Base-by-base conservation (phyloP, 345 rosid species). In the Corchorus capsularis region DNA sequence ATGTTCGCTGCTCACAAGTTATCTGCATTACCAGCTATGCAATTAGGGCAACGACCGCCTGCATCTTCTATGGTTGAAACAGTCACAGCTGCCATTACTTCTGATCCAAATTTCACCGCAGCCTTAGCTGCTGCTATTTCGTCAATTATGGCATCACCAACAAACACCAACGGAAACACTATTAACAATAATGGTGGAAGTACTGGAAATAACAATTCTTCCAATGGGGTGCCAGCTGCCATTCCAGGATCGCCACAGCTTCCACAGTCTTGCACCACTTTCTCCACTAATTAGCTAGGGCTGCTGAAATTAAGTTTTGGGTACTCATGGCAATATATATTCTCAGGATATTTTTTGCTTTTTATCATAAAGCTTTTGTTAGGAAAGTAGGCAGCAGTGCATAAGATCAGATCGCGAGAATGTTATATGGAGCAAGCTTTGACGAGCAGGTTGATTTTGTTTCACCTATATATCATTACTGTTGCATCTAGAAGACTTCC, bases 241-340 rank as follows among this genome's bases (percentile, higher is more conserved):
- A 70, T 77, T 74, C 90, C 89, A 8, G 91, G 87, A 22, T 90
- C 98, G 11, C 93, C 99, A 19, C 94, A 86, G 74, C 89, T 87
- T 86, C 99, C 91, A 68, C 97, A 93, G 68, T 90, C 96, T 78
- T 93, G 98, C 91, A 93, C 97, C 80, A 94, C 97, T 75, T 91
- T 93, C 82, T 89, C 98, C 72, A 87, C 92, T 46, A 91, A 82
- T 6, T 39, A 39, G 43, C 43, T 3, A 39, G 43, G 43, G 43
- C 6, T 27, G 27, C 27, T 27, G 27, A 27, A 6, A 39, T 39
- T 39, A 0, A 39, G 6, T 39, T 39, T 39, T 39, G 43, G 43
- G 43, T 27, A 27, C 27, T 39, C 43, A 1, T 39, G 5, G 43
- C 43, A 39, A 6, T 39, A 39, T 39, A 39, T 39, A 47, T 8